Evolutionary conservation across 2,329 filamentous ascomycete species (phyloP).

Genomic region (Metarhizium robertsii): DNA sequence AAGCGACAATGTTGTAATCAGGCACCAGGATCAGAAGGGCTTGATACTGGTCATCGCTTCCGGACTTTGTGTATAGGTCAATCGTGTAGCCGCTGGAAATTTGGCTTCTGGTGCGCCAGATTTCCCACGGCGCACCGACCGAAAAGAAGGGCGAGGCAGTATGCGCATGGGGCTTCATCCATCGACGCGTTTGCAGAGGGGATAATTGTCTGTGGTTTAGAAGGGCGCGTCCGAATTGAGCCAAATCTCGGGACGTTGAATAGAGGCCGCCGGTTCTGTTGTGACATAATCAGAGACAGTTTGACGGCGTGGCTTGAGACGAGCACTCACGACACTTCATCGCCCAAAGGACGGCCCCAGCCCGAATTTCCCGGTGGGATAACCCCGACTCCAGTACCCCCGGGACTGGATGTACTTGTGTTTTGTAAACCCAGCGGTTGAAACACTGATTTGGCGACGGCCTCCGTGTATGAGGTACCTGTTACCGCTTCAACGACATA

Average conservation of each 20-base stretch:
- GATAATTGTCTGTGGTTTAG: no score
- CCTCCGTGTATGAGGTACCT: conserved; percentile 8
- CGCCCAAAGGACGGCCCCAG: conserved; percentile 5
- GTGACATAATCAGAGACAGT: not conserved
- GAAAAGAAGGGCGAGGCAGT: conserved; percentile 11
- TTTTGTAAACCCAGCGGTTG: conserved; percentile 4
- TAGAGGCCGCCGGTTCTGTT: conserved; percentile 6
- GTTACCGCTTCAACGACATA: conserved; percentile 14
- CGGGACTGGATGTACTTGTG: conserved; percentile 4
- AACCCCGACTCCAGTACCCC: conserved; percentile 1
- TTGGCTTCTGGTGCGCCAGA: not conserved
- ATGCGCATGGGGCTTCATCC: conserved; percentile 10
- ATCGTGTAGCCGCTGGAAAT: conserved; percentile 2
- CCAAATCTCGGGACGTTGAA: conserved; percentile 5
- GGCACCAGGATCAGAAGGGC: no score
- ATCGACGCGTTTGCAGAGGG: not conserved
- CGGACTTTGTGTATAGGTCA: no score
- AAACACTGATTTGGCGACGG: conserved; percentile 3
- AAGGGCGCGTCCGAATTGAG: not conserved
- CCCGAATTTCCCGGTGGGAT: conserved; percentile 7
- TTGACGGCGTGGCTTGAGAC: not conserved
- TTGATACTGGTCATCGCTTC: no score
- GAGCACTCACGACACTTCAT: conserved; percentile 8
- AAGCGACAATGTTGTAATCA: no score
- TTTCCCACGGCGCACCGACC: conserved; percentile 18